These are phyloP conservation scores for Amauroascus niger DNA, from an alignment of 2,329 filamentous ascomycete species.

Conservation along the genomic window DNA sequence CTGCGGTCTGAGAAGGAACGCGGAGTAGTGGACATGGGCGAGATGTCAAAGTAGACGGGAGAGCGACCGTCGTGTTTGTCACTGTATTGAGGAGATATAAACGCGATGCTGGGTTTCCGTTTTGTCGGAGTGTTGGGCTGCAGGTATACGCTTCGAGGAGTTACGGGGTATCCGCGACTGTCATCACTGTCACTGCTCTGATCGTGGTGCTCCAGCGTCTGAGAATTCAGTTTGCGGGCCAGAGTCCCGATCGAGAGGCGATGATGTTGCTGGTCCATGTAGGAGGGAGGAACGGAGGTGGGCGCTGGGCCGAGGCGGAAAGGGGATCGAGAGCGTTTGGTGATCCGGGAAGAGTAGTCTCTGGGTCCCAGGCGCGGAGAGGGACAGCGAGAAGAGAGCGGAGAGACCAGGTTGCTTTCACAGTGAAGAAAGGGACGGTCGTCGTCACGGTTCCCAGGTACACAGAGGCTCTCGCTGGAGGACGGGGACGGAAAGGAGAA, in stretches of 20 bases:
- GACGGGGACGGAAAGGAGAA: conserved; percentile 35
- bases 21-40: conserved; percentile 12
- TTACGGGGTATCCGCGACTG: conserved; percentile 19
- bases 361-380: conserved; percentile 27
- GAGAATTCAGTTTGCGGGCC: conserved; percentile 34
- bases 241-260: conserved; percentile 33
- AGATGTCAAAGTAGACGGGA: neutral
- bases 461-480: conserved; percentile 21
- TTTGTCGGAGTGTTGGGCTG: conserved; percentile 14
- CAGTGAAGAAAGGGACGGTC: conserved; percentile 32
- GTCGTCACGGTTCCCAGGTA: conserved; percentile 22
- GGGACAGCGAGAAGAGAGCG: conserved; percentile 35
- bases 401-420: conserved; percentile 32
- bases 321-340: conserved; percentile 28
- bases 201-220: conserved; percentile 27
- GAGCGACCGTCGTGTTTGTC: neutral
- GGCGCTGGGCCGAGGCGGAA: conserved; percentile 32
- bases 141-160: conserved; percentile 13
- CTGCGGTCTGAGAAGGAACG: conserved; percentile 3
- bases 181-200: conserved; percentile 15
- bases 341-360: conserved; percentile 18
- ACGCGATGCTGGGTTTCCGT: conserved; percentile 4
- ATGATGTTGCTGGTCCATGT: conserved; percentile 24
- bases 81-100: conserved; percentile 6
- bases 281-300: conserved; percentile 37